Base-by-base conservation (phyloP, 2,329 filamentous ascomycete genomes). In the Cytospora piceicola region DNA sequence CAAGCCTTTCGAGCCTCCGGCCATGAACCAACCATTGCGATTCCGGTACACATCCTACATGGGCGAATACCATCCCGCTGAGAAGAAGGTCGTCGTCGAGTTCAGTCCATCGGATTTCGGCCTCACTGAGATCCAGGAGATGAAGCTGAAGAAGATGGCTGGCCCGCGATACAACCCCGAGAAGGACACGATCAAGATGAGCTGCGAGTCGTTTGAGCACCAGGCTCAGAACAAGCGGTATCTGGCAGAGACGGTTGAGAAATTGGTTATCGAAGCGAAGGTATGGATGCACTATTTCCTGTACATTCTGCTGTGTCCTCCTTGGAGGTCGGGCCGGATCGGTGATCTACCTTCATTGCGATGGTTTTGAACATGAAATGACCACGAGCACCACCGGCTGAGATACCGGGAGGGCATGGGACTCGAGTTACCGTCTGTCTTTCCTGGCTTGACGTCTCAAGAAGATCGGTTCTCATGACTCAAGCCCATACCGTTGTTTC, bases 11-110 rank as follows among this genome's bases (percentile, higher is more conserved):
- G 79, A 84, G 67, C 86, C 88, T 3, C 93, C 94, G 2, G 83
- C 85, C 17, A 77, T 83, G 34, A 78, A 87, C 55, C 84, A 91
- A 72, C 88, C 93, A 55, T 87, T 99, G 65, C 90, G 94, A 73
- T 99, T 97, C 88, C 90, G 95, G 73, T 97, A 97, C 82, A 99
- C 95, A 20, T 94, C 90, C 46, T 98, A 98, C 80, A 90, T 99
- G 85, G 94, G 94, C 73, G 95, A 98, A 79, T 82, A 86, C 64
- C 96, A 99, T 79, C 94, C 95, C 0, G 93, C 94, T 3, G 88
- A 93, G 78, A 89, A 88, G 75, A 99, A 99, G 82, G 94, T 99
- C 24, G 94, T 98, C 15, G 88, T 98, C 63, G 92, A 97, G 76
- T 96, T 98, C 79, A 87, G 84, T 69, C 89, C 91, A 20, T 78